phyloP scores from a whole-genome alignment of 2,329 filamentous ascomycete genomes.

The Pochonia chlamydosporia region DNA sequence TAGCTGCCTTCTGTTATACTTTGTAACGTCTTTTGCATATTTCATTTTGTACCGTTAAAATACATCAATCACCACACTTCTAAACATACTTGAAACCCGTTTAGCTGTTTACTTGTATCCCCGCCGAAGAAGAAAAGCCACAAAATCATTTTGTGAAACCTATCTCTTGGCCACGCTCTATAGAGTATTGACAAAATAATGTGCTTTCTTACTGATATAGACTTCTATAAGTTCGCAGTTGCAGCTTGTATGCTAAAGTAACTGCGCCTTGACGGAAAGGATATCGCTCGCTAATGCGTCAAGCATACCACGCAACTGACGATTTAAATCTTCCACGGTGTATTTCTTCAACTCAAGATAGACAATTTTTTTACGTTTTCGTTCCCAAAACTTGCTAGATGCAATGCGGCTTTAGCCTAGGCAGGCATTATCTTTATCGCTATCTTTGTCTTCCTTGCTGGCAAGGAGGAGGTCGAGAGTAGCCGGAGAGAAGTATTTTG shows the following conservation, averaged over 20 bases:
- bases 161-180: not conserved
- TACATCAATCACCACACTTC: not conserved
- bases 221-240: conserved; percentile 16
- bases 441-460: not conserved
- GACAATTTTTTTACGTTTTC: conserved; percentile 13
- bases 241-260: conserved; percentile 18
- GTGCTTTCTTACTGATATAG: conserved; percentile 15
- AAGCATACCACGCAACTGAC: conserved; percentile 8
- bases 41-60: too few relatives aligned
- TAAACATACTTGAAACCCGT: not conserved
- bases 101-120: too few relatives aligned
- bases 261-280: conserved; percentile 16
- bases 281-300: conserved; percentile 14
- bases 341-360: conserved; percentile 13
- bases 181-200: conserved; percentile 10
- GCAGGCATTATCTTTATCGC: not conserved
- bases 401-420: conserved; percentile 18
- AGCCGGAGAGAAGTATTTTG: not conserved
- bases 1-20: not conserved
- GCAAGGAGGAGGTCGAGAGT: too few relatives aligned
- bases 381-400: conserved; percentile 18
- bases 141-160: too few relatives aligned
- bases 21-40: too few relatives aligned
- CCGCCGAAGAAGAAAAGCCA: too few relatives aligned
- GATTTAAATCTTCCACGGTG: conserved; percentile 13